Evolutionary conservation across 2,329 filamentous ascomycete genomes (phyloP).

Genomic region (Phymatotrichopsis omnivora): DNA sequence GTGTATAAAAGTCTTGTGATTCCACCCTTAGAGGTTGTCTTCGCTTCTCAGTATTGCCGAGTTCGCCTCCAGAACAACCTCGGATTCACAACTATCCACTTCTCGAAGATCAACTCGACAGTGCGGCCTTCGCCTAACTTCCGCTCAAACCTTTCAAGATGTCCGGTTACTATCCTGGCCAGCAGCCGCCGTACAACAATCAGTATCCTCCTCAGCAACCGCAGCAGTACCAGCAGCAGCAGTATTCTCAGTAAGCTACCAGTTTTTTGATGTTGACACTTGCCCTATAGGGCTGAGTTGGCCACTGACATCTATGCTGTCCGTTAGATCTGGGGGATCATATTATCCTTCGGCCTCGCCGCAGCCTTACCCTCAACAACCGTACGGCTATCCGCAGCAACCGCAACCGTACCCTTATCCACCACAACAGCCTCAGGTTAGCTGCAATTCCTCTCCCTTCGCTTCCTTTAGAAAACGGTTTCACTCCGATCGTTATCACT

Average conservation of each 20-base stretch:
- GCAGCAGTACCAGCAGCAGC: constrained; percentile 12
- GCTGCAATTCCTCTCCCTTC: too few relatives aligned
- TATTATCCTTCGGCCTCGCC: constrained; percentile 21
- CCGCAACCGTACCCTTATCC: constrained; percentile 19
- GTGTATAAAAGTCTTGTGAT: too few relatives aligned
- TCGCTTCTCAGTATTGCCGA: too few relatives aligned
- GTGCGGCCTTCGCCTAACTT: constrained; percentile 12
- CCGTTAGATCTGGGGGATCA: too few relatives aligned
- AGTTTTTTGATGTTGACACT: background rate
- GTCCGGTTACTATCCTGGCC: constrained; percentile 26
- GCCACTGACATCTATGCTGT: background rate
- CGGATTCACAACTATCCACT: constrained; percentile 8
- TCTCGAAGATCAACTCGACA: constrained; percentile 3
- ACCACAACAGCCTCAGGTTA: constrained; percentile 11
- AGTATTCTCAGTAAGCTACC: background rate
- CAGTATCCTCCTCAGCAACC: constrained; percentile 15
- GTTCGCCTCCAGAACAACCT: too few relatives aligned
- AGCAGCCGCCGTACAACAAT: constrained; percentile 21
- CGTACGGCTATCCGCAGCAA: constrained; percentile 13
- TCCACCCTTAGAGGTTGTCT: too few relatives aligned
- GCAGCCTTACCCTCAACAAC: constrained; percentile 13
- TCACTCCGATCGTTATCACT: too few relatives aligned
- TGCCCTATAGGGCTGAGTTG: background rate
- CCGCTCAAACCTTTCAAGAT: constrained; percentile 10
- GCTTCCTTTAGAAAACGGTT: too few relatives aligned